These are phyloP conservation scores for Monascus ruber DNA, from an alignment of 2,329 filamentous ascomycete genomes.

Conservation along the genomic window DNA sequence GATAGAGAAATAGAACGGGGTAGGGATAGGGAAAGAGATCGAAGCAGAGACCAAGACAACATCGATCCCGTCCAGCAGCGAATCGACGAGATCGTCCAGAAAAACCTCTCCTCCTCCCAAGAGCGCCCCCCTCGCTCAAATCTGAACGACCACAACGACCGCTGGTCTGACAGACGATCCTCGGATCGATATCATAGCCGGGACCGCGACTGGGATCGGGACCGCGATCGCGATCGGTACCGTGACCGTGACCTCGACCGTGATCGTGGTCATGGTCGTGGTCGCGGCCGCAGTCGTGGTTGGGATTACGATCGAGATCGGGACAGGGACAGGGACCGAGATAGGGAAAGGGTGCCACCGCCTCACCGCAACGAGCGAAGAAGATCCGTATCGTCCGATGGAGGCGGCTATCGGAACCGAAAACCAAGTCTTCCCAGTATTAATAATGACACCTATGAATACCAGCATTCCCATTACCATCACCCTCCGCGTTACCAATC, in stretches of 20 bases:
- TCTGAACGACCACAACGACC: background rate
- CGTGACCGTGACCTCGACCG: constrained; percentile 2
- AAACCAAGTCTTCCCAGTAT: background rate
- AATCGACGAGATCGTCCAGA: constrained; percentile 25
- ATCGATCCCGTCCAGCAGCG: constrained; percentile 24
- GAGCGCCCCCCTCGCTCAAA: background rate
- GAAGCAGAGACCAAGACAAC: constrained; percentile 2
- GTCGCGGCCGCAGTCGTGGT: background rate
- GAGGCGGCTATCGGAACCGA: background rate
- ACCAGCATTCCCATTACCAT: too few species aligned
- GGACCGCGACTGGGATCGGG: constrained; percentile 8
- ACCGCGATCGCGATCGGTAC: constrained; percentile 5
- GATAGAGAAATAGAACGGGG: constrained; percentile 2
- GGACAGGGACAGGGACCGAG: background rate
- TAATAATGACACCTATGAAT: too few species aligned
- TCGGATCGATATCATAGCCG: constrained; percentile 8
- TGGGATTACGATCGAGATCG: constrained; percentile 1
- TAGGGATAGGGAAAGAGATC: constrained; percentile 2
- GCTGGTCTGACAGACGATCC: constrained; percentile 5
- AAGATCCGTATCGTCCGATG: background rate
- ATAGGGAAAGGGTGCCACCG: too few species aligned
- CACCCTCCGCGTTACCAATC: too few species aligned
- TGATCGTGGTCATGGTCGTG: background rate
- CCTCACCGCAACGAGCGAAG: too few species aligned
- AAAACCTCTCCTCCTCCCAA: constrained; percentile 9